Evolutionary conservation across 108 stramenopile genomes (phyloP).

Genomic region (Nitzschia sp.): DNA sequence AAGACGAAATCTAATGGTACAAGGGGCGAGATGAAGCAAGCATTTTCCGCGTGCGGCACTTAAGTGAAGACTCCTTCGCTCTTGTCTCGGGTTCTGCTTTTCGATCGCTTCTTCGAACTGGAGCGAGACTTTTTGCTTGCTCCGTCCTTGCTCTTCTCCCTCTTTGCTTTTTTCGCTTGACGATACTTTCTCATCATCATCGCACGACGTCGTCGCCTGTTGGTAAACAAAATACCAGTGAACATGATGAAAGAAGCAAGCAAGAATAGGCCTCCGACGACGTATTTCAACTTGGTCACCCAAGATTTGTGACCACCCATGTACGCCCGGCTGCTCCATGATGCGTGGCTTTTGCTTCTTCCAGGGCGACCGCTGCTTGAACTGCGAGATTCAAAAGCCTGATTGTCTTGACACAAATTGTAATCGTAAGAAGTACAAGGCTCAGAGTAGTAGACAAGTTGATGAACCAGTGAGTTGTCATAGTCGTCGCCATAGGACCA

Average conservation of each 20-base stretch:
- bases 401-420: conserved; percentile 48
- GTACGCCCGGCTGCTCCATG: conserved; percentile 21
- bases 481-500: conserved; percentile 34
- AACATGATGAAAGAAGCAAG: conserved; percentile 86
- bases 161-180: conserved; percentile 53
- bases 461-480: conserved; percentile 47
- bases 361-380: conserved; percentile 22
- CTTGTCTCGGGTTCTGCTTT: conserved; percentile 35
- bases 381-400: conserved; percentile 15
- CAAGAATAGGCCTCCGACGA: conserved; percentile 71
- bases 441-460: conserved; percentile 55
- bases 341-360: conserved; percentile 1
- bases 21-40: too few relatives aligned
- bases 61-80: conserved; percentile 63
- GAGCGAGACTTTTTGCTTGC: conserved; percentile 38
- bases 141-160: conserved; percentile 45
- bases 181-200: conserved; percentile 87
- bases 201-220: conserved; percentile 80
- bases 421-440: conserved; percentile 64
- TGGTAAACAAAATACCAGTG: conserved; percentile 86
- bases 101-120: conserved; percentile 45
- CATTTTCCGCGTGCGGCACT: too few relatives aligned
- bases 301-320: conserved; percentile 56
- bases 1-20: too few relatives aligned
- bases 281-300: conserved; percentile 83